These are phyloP conservation scores for Solanum tacnaense DNA, from an alignment of 257 asterid genomes.

Conservation along the genomic window DNA sequence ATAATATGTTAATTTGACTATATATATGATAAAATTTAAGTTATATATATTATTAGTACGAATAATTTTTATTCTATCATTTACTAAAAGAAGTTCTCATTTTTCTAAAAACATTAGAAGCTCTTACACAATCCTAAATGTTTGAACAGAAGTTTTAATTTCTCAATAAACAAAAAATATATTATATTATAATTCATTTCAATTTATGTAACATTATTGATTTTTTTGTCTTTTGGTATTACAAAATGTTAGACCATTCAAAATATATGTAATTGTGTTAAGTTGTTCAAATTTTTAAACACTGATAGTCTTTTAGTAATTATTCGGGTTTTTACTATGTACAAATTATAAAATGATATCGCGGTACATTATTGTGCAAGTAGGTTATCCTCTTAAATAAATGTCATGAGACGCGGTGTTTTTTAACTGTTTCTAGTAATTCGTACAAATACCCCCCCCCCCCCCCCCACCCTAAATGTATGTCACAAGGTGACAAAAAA, in stretches of 20 bases:
- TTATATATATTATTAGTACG: background rate
- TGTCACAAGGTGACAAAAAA: background rate
- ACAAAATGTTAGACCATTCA: background rate
- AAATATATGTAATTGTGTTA: background rate
- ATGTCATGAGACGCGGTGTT: background rate
- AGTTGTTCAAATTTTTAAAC: background rate
- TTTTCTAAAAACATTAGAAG: too few relatives aligned
- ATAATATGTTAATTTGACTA: background rate
- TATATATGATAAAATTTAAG: background rate
- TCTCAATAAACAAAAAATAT: accelerated
- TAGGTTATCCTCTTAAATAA: background rate
- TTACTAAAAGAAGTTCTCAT: too few relatives aligned
- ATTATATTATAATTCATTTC: too few relatives aligned
- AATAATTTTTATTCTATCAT: background rate
- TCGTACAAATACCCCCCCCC: too few relatives aligned
- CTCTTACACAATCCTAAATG: too few relatives aligned
- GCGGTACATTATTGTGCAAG: background rate
- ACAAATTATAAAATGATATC: too few relatives aligned
- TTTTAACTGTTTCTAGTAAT: background rate
- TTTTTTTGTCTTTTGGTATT: background rate
- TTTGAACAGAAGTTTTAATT: background rate
- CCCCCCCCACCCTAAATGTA: too few relatives aligned
- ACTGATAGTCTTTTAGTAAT: background rate
- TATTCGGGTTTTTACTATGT: background rate
- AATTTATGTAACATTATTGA: too few relatives aligned